Evolutionary conservation across 768 basidiomycete species (phyloP), one percentile per base, ranked within the genome.

Genomic region (Galerina sulciceps): DNA sequence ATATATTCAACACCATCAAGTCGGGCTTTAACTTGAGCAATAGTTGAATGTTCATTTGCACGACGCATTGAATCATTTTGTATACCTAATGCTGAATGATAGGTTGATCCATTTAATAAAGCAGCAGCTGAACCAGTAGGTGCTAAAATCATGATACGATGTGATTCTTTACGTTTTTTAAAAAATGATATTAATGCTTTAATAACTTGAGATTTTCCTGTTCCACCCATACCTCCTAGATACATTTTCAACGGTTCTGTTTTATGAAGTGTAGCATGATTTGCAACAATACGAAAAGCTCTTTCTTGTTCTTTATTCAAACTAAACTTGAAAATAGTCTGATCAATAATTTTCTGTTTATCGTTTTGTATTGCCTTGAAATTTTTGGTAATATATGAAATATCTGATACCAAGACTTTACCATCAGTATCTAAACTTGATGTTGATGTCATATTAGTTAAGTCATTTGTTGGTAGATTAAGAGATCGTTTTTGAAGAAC

Each of bases 171-270:
- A 23, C 55, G n/a, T 35, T 40, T 8, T 1, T 47, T 44, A 40
- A 75, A n/a, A 20, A 73, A 65, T 10, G 53, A 3, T 4, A 59
- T 51, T 4, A 73, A 2, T 34, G 73, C 66, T 52, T 71, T 57
- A 1, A 77, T 58, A 0, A 77, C 73, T 35, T 71, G 68, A 0
- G 70, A 65, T 60, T 76, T 78, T 0, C 75, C 73, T 2, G 74
- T 74, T 0, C 75, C 75, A 34, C 71, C 73, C 59, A 71, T 67
- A 1, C 75, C 75, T 13, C 70, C 71, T 1, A 76, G 40, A 49
- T 72, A 71, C 73, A 77, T 70, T 41, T 63, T 59, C 0, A 77
- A 45, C 26, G 65, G 72, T 1, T 66, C 61, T 3, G 59, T 38
- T 14, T 49, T 34, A 2, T 11, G n/a, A 13, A 13, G 13, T 20